A percentile compares a stretch with the other conserved stretches of the same genome.
These are phyloP conservation scores for Hygrophila difformis DNA, from an alignment of 257 asterid genomes.

Conservation along the genomic window DNA sequence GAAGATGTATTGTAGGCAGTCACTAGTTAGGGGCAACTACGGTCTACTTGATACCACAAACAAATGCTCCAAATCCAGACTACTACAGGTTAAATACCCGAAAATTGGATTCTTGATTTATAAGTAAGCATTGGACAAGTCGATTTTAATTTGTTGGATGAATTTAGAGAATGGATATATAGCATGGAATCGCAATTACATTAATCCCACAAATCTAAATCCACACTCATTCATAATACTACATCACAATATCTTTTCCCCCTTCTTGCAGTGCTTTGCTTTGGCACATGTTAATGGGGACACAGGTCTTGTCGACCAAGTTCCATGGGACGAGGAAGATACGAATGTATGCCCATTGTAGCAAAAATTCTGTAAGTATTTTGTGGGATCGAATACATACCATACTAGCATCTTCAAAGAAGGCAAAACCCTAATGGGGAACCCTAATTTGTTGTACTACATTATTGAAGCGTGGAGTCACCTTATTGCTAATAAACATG, in stretches of 20 bases:
- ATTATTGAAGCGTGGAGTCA: constrained; percentile 18
- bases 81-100: constrained; percentile 80
- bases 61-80: constrained; percentile 76
- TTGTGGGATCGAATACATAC: too few relatives aligned
- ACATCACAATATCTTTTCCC: too few relatives aligned
- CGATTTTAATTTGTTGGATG: too few relatives aligned
- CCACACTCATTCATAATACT: too few relatives aligned
- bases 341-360: constrained; percentile 76
- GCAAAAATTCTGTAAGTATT: constrained; percentile 55
- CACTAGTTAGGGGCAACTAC: constrained; percentile 19
- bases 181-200: too few relatives aligned
- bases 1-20: constrained; percentile 85
- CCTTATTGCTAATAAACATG: constrained; percentile 64
- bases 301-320: constrained; percentile 46
- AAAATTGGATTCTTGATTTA: too few relatives aligned
- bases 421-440: too few relatives aligned
- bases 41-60: constrained; percentile 64
- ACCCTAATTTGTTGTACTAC: too few relatives aligned
- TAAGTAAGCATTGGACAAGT: too few relatives aligned
- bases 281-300: constrained; percentile 92
- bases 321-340: constrained; percentile 44
- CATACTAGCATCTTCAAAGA: too few relatives aligned
- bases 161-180: too few relatives aligned
- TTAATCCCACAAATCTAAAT: too few relatives aligned
- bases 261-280: constrained; percentile 68